Percentiles rank a stretch among this genome's conserved stretches.
Evolutionary conservation across 2,329 filamentous ascomycete genomes (phyloP).

Genomic region (Ramularia endophylla): DNA sequence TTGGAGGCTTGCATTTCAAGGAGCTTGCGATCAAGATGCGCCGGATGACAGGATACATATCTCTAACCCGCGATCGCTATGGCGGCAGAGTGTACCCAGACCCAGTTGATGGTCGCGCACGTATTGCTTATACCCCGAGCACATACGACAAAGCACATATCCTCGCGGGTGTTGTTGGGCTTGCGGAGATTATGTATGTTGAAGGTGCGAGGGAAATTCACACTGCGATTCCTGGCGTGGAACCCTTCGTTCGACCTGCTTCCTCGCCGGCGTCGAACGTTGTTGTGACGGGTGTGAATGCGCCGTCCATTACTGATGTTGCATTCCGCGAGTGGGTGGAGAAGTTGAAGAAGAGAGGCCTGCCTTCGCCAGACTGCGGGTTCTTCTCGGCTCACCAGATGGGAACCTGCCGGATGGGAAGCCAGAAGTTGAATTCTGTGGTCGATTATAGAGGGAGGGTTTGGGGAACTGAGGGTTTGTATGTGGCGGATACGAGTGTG

Average conservation of each 20-base stretch:
- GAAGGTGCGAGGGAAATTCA: constrained; percentile 77
- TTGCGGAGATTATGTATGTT: constrained; percentile 71
- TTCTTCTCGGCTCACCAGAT: constrained; percentile 75
- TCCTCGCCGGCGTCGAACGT: constrained; percentile 12
- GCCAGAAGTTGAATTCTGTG: constrained; percentile 36
- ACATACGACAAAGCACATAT: constrained; percentile 66
- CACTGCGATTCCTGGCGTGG: constrained; percentile 55
- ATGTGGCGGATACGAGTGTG: constrained; percentile 68
- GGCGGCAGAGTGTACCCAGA: constrained; percentile 69
- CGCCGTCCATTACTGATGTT: constrained; percentile 47
- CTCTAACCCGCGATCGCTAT: constrained; percentile 69
- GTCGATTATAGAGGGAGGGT: constrained; percentile 43
- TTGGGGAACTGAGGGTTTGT: constrained; percentile 61
- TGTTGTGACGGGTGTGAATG: constrained; percentile 12
- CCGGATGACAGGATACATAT: constrained; percentile 66
- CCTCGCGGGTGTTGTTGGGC: constrained; percentile 63
- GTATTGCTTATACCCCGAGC: constrained; percentile 65
- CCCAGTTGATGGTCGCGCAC: constrained; percentile 54
- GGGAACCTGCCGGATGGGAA: constrained; percentile 69
- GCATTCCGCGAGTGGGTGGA: constrained; percentile 58
- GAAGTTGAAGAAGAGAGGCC: constrained; percentile 43
- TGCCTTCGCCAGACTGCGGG: constrained; percentile 45
- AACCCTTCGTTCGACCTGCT: constrained; percentile 53
- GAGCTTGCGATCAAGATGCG: constrained; percentile 61
- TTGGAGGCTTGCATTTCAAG: constrained; percentile 65